Base-by-base conservation (phyloP, 1,139 yeast species). In the Geotrichum histeridarum region DNA sequence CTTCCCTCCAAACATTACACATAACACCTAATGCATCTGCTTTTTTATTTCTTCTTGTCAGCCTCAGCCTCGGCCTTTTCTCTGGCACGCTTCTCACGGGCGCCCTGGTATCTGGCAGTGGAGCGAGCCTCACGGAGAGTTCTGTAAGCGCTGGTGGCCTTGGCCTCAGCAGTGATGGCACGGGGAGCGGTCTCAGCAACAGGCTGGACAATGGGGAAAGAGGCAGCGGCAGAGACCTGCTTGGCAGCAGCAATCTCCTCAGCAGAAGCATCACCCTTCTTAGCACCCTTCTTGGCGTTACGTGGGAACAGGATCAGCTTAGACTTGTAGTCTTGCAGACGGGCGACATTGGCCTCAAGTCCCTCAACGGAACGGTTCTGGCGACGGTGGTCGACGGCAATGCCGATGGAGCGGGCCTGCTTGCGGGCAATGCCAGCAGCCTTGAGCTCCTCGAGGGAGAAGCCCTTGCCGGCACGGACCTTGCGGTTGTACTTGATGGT, bases 381-480 rank as follows among this genome's bases (percentile, higher is more conserved):
- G 82, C 99, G 93, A 83, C 99, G 93, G 94, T 87, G 96, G 83
- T 93, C 99, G 73, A 93, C 99, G 69, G 99, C 88, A 73, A 93
- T 88, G 77, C 99, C 99, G 73, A 93, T 78, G 73, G 98, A 86
- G 84, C 95, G 89, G 74, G 99, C 99, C 81, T 89, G 88, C 77
- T 90, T 87, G 71, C 95, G 82, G 72, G 95, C 79, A 72, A 89
- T 83, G 73, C 96, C 96, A 74, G 89, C 98, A 75, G 97, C 97
- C 84, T 93, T 93, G 73, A 93, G 79, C 84, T 93, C 99, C 75
- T 95, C 95, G 70, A 91, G 83, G 69, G 98, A 83, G 89, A 93
- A 93, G 77, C 99, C 99, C 81, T 95, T 91, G 79, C 99, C 99
- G 72, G 96, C 95, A 84, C 99, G 90, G 70, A 91, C 89, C 81